Evolutionary conservation across 148 eudicot species (phyloP).

Genomic region (Rhododendron mucronatum): DNA sequence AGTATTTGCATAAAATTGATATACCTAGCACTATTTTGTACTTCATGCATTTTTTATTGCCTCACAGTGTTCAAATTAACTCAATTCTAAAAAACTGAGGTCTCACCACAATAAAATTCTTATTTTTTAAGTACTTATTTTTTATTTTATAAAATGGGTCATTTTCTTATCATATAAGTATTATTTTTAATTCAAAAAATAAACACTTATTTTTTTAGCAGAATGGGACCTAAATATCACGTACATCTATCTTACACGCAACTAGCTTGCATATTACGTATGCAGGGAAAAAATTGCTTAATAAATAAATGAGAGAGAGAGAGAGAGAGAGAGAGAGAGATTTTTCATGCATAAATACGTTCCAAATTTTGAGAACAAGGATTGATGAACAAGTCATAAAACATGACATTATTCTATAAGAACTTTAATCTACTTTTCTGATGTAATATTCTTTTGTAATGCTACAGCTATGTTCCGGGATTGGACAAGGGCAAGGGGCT

Average conservation of each 20-base stretch:
- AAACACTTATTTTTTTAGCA: no score
- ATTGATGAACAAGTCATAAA: neutral
- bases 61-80: neutral
- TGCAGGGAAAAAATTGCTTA: no score
- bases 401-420: neutral
- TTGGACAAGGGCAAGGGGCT: conserved; percentile 83
- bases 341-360: neutral
- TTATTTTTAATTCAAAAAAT: no score
- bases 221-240: neutral
- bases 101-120: no score
- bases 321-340: neutral
- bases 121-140: no score
- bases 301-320: no score
- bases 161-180: no score
- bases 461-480: conserved; percentile 70
- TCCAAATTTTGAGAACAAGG: neutral
- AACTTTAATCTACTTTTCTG: neutral
- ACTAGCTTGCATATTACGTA: neutral
- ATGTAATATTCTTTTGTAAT: neutral
- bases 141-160: fast-evolving
- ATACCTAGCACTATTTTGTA: no score
- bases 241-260: neutral
- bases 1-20: conserved; percentile 18
- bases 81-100: no score
- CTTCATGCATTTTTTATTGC: neutral